Evolutionary conservation across 768 basidiomycete genomes (phyloP), one percentile per base, ranked within the genome.

Genomic region (Suillus hirtellus): DNA sequence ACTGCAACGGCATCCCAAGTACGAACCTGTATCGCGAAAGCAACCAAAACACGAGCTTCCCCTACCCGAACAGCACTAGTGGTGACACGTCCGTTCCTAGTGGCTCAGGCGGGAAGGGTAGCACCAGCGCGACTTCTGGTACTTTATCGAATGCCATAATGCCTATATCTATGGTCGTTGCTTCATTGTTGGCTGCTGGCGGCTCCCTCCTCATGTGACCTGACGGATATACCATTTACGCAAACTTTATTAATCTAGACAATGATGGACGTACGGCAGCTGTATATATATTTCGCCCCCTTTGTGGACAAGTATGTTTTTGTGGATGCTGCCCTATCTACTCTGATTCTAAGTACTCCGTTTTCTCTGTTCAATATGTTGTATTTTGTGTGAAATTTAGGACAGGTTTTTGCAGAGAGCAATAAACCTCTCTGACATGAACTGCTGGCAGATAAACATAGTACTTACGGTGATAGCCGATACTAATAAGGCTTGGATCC

Each of bases 21-120:
- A 76, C 79, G 38, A 84, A 96, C 72, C 78, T 95, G 47, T 99
- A 97, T 79, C 79, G 88, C 54, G 96, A 98, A 79, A 92, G 89
- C 34, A 93, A 86, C 67, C 79, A 79, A 63, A 95, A 96, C 75
- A 70, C 68, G 24, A 78, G 87, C 0, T 91, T 90, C 84, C 88
- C 87, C 21, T 83, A 78, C 64, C 53, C 74, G 52, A 80, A 83
- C 64, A 74, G 76, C 58, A 75, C 74, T 1, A 8, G 43, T 19
- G 65, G 63, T 8, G 64, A 54, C 34, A 34, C 66, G 12, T 65
- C 66, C 10, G 65, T 67, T 6, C 59, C 70, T 17, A 60, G 65
- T 40, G 47, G 64, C 21, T 49, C 62, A 11, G 61, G 65, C 43
- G 55, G 65, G 17, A 21, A 60, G 17, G 17, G 49, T 2, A 14